A percentile compares a stretch with the other conserved stretches of the same genome.
Conservation (phyloP, 2,329 filamentous ascomycete genomes). For the Fusarium praegraminearum region DNA sequence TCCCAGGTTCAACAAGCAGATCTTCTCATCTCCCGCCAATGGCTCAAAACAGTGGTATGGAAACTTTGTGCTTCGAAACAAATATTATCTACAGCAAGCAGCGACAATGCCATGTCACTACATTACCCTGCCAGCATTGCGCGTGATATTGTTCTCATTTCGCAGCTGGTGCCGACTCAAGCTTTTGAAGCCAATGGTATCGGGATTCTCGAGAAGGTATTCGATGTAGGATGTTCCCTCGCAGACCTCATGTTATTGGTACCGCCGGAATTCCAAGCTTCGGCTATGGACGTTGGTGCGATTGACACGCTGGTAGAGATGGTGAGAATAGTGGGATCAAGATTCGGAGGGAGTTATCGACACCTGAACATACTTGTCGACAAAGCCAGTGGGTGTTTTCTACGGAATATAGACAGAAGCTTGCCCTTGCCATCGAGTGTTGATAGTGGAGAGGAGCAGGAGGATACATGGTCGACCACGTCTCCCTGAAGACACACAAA, state of each 20-base stretch:
- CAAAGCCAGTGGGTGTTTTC: conserved; percentile 20
- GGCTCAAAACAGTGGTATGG: conserved; percentile 49
- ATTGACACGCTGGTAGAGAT: conserved; percentile 32
- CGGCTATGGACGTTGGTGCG: conserved; percentile 17
- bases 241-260: conserved; percentile 40
- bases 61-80: conserved; percentile 46
- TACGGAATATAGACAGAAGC: conserved; percentile 2
- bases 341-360: conserved; percentile 9
- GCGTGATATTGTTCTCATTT: conserved; percentile 43
- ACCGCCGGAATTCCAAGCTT: neutral
- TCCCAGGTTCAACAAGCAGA: conserved; percentile 44
- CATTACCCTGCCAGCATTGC: conserved; percentile 46
- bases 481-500: neutral
- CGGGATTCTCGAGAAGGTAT: conserved; percentile 51
- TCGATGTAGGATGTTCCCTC: conserved; percentile 51
- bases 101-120: conserved; percentile 46
- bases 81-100: conserved; percentile 16
- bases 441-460: neutral
- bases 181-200: conserved; percentile 52
- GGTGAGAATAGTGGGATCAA: conserved; percentile 16
- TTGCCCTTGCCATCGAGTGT: neutral
- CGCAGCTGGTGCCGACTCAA: conserved; percentile 36
- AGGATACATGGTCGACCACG: neutral
- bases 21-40: conserved; percentile 44
- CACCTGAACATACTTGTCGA: conserved; percentile 27